Conservation (phyloP, 1,139 yeast genomes). For the Torulaspora pretoriensis region DNA sequence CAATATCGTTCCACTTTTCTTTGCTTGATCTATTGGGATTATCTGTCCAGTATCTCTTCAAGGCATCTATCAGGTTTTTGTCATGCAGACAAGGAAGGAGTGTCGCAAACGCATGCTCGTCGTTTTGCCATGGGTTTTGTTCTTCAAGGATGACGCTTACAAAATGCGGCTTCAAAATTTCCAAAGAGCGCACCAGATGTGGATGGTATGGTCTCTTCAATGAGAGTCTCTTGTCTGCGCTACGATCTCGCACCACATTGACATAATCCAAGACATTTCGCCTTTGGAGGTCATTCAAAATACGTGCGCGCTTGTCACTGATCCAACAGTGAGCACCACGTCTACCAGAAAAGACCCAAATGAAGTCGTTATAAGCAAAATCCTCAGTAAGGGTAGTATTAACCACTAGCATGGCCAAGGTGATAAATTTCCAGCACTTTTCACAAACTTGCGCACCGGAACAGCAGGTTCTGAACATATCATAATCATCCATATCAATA, state of each 20-base stretch:
- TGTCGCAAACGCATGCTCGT: constrained; percentile 45
- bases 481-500: constrained; percentile 97
- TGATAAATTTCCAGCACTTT: constrained; percentile 92
- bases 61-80: constrained; percentile 48
- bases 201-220: constrained; percentile 87
- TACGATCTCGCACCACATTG: constrained; percentile 62
- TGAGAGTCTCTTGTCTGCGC: constrained; percentile 43
- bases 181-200: constrained; percentile 70
- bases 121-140: constrained; percentile 78
- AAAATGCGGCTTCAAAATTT: constrained; percentile 61
- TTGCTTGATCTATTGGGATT: constrained; percentile 46
- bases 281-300: constrained; percentile 66
- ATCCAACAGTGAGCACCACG: constrained; percentile 99
- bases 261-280: constrained; percentile 78
- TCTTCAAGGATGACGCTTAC: constrained; percentile 63
- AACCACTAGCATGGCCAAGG: constrained; percentile 76
- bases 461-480: constrained; percentile 90
- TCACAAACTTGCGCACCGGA: constrained; percentile 76
- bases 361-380: constrained; percentile 79
- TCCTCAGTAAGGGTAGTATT: constrained; percentile 73
- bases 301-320: constrained; percentile 78
- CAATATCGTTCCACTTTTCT: constrained; percentile 82
- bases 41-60: constrained; percentile 53
- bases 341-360: constrained; percentile 98
- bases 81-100: constrained; percentile 64